Base-by-base conservation (phyloP, 2,329 filamentous ascomycete species). In the Diaporthe ampelina region DNA sequence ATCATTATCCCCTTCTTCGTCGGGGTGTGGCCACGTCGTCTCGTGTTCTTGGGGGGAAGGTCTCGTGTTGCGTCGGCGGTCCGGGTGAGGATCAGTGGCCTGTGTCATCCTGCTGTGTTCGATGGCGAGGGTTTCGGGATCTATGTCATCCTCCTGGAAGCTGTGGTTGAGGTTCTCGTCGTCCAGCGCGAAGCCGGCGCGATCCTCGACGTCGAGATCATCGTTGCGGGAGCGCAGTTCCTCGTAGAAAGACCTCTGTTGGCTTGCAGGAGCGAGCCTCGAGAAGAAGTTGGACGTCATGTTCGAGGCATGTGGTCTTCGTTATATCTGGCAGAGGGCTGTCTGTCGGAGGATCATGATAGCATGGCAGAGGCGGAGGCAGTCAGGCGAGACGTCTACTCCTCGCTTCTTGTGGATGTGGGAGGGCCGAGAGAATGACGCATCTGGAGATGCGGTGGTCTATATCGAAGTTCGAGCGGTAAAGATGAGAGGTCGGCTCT, bases 1-100 rank as follows among this genome's bases (percentile, higher is more conserved):
- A 78, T 92, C 91, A 72, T 92, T 91, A 72, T 89, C 88, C 7
- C 80, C 83, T 40, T 89, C 87, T 4, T 90, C 87, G 40, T 90
- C 88, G 21, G 85, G 79, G 32, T 77, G 73, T 24, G 80, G 75
- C 82, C 82, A 83, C 45, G 48, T 21, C 43, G 68, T 26, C 32
- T 65, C 56, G 10, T 37, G 48, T n/a, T 37, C 50, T 70, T 54
- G 58, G 21, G 35, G 56, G 17, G 69, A 21, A 35, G 54, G 68
- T 26, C 21, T 50, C 48, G 32, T 73, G 57, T 69, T 58, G 37
- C 61, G 77, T 78, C 11, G 80, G 58, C 54, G 76, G 76, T 4
- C 76, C 56, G 52, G 40, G 19, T 71, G 71, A 35, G 48, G 52
- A 29, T 72, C 71, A 48, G 43, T 58, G 50, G 65, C 56, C 37